Conservation (phyloP, 768 basidiomycete genomes). For the Zangia roseola region DNA sequence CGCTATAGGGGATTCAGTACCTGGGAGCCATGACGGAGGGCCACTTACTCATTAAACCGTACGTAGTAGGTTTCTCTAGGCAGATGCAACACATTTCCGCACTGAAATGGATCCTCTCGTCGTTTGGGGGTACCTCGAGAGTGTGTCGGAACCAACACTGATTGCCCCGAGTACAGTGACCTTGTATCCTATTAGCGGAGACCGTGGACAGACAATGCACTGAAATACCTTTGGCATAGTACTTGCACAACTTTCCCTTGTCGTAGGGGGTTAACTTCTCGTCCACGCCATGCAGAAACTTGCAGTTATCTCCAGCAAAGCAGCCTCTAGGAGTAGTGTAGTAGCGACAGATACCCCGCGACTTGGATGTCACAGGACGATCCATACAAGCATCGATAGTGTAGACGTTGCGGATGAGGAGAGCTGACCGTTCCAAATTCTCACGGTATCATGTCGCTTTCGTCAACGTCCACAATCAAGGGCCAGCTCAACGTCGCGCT, state of each 20-base stretch:
- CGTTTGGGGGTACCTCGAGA: constrained; percentile 17
- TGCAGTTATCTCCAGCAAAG: constrained; percentile 66
- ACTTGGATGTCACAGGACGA: constrained; percentile 66
- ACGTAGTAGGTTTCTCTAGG: constrained; percentile 67
- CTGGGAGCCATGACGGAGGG: background rate
- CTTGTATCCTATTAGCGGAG: constrained; percentile 33
- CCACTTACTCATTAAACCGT: constrained; percentile 62
- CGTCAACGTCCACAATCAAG: constrained; percentile 73
- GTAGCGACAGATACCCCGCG: constrained; percentile 71
- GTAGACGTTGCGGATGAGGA: constrained; percentile 3
- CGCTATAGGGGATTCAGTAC: constrained; percentile 36
- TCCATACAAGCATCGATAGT: constrained; percentile 33
- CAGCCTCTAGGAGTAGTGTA: constrained; percentile 66
- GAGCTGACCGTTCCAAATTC: background rate
- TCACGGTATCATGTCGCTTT: constrained; percentile 57
- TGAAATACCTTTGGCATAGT: constrained; percentile 53
- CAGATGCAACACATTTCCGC: constrained; percentile 69
- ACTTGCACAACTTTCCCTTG: constrained; percentile 66
- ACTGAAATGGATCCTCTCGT: constrained; percentile 30
- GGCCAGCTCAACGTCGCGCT: constrained; percentile 60
- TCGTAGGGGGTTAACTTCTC: constrained; percentile 65
- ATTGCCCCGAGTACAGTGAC: constrained; percentile 68
- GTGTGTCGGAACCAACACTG: constrained; percentile 76
- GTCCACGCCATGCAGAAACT: constrained; percentile 66
- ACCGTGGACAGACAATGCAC: background rate